Conservation (phyloP, 2,329 filamentous ascomycete genomes). For the Cercospora sojina region DNA sequence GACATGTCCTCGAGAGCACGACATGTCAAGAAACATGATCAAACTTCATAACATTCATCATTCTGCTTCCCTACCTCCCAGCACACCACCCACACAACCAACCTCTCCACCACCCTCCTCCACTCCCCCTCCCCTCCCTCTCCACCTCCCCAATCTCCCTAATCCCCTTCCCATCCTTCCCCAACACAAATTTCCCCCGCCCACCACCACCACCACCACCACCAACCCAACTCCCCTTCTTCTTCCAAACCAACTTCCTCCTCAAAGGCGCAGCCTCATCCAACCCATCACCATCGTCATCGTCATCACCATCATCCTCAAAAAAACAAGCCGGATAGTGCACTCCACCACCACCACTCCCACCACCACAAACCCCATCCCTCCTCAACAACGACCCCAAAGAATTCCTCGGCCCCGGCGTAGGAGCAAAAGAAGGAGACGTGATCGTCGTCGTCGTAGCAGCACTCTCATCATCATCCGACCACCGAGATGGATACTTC, state of each 20-base stretch:
- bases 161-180: neutral
- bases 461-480: constrained; percentile 36
- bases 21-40: neutral
- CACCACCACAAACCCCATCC: constrained; percentile 11
- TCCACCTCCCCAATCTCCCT: constrained; percentile 1
- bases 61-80: constrained; percentile 12
- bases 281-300: constrained; percentile 33
- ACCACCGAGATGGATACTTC: constrained; percentile 27
- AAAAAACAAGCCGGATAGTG: constrained; percentile 37
- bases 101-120: constrained; percentile 7
- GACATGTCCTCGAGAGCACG: neutral
- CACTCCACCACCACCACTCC: neutral
- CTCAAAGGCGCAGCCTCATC: constrained; percentile 15
- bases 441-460: constrained; percentile 21
- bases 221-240: constrained; percentile 10
- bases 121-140: neutral
- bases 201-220: neutral
- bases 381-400: constrained; percentile 29
- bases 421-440: constrained; percentile 25
- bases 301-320: constrained; percentile 34
- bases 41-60: neutral
- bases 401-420: constrained; percentile 26
- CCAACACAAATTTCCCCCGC: neutral
- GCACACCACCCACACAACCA: constrained; percentile 22
- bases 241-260: constrained; percentile 26